Base-by-base conservation (phyloP, 2,329 filamentous ascomycete genomes). In the Colletotrichum sp. region DNA sequence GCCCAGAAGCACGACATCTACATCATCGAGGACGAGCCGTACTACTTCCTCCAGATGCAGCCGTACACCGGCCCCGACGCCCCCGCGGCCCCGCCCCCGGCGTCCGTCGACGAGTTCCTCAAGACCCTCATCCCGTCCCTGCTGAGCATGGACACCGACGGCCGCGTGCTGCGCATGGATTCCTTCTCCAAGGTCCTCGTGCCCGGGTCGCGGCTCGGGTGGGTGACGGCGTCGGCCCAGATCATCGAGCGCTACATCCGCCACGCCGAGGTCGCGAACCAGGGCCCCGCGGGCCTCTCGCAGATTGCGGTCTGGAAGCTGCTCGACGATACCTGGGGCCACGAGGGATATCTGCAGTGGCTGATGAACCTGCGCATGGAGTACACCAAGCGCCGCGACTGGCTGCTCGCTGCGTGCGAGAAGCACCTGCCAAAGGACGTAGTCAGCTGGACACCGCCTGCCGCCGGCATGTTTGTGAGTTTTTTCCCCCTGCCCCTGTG, bases 291-390 rank as follows among this genome's bases (percentile, higher is more conserved):
- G 72, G 97, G 97, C 59, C 91, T 98, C 81, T 93, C 94, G 0
- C 96, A 99, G 86, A 88, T 97, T 26, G 88, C 96, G 10, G 87
- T 99, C 71, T 96, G 95, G 87, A 98, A 98, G 86, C 88, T 99
- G 26, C 89, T 99, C 3, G 97, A 99, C 79, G 95, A 98, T 85
- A 92, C 93, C 66, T 99, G 97, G 97, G 97, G 96, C 28, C 97
- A 99, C 81, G 90, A 92, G 57, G 96, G 96, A 3, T 99, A 98
- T 82, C 85, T 99, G 28, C 90, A 93, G 81, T 99, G 97, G 97
- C 87, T 99, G 78, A 94, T 97, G 82, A 90, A 95, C 82, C 87
- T 99, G 80, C 91, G 96, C 63, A 84, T 92, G 80, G 92, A 96
- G 84, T 99, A 99, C 83, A 97, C 96, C 2, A 87, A 88, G 79